Conservation (phyloP, 1,139 yeast genomes). For the Yamadazyma dendronema region DNA sequence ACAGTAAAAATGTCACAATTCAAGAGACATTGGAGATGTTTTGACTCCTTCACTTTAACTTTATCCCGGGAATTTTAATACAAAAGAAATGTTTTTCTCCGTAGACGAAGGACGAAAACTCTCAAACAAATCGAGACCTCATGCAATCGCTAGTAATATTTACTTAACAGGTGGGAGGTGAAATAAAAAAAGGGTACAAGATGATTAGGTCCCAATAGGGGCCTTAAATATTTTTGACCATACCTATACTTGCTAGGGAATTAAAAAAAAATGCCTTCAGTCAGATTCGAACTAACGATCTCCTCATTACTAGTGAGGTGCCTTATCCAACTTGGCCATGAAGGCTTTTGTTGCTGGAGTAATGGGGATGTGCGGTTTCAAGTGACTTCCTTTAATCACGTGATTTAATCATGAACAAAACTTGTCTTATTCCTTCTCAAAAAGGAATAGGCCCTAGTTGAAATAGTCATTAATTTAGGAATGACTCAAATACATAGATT, state of each 20-base stretch:
- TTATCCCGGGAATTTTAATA: too few relatives aligned
- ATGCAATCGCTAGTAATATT: not conserved
- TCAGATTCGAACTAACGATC: slow-evolving; percentile 88
- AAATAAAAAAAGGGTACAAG: not conserved
- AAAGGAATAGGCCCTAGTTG: too few relatives aligned
- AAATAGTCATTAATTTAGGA: too few relatives aligned
- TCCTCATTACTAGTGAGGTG: slow-evolving; percentile 91
- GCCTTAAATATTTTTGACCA: not conserved
- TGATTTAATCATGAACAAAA: not conserved
- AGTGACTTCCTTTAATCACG: too few relatives aligned
- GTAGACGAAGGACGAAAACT: too few relatives aligned
- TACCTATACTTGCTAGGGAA: not conserved
- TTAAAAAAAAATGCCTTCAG: slow-evolving; percentile 56
- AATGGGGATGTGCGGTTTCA: too few relatives aligned
- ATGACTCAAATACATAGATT: too few relatives aligned
- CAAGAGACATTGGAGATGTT: too few relatives aligned
- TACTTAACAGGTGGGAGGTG: not conserved
- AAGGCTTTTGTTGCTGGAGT: too few relatives aligned
- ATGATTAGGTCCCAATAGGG: not conserved
- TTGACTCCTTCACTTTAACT: not conserved
- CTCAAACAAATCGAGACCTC: too few relatives aligned
- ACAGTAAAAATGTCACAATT: not conserved
- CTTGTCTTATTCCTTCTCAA: too few relatives aligned
- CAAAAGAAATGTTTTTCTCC: too few relatives aligned
- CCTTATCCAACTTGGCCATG: slow-evolving; percentile 90